Conservation (phyloP, 2,329 filamentous ascomycete species). For the Nothomitra cinnamomea region DNA sequence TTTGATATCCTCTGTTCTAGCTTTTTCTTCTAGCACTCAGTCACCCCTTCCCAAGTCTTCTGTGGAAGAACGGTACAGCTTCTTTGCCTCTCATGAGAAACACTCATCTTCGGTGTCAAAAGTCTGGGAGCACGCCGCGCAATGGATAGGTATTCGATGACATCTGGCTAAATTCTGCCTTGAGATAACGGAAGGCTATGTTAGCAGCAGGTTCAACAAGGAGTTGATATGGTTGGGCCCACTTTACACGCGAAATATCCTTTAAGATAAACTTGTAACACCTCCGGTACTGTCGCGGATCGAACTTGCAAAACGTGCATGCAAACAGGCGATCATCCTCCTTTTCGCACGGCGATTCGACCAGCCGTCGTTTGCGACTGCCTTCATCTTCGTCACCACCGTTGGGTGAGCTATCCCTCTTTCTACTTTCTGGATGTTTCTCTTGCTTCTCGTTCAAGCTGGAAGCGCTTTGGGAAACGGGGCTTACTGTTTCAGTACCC, state of each 20-base stretch:
- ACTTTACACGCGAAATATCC: constrained; percentile 4
- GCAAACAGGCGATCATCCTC: neutral
- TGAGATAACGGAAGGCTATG: neutral
- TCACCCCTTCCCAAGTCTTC: constrained; percentile 1
- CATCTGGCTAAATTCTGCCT: constrained; percentile 1
- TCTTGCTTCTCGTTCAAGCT: neutral
- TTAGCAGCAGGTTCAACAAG: neutral
- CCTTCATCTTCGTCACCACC: neutral
- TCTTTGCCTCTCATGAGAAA: neutral
- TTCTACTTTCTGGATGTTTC: neutral
- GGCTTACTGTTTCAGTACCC: neutral
- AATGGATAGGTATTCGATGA: constrained; percentile 3
- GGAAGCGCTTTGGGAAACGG: neutral
- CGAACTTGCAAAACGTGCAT: constrained; percentile 3
- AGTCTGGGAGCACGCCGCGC: neutral
- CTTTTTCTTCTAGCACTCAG: neutral
- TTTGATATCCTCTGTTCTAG: constrained; percentile 3
- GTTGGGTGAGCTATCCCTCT: neutral
- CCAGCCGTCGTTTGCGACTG: neutral
- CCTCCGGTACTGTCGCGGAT: neutral
- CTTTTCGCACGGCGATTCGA: neutral
- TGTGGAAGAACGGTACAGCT: neutral
- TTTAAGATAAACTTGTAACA: constrained; percentile 3
- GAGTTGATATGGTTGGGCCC: neutral
- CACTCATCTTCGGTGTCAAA: constrained; percentile 1